Percentiles rank a stretch among this genome's conserved stretches.
Conservation (phyloP, 352 stramenopile genomes). For the Phytophthora ohioensis region DNA sequence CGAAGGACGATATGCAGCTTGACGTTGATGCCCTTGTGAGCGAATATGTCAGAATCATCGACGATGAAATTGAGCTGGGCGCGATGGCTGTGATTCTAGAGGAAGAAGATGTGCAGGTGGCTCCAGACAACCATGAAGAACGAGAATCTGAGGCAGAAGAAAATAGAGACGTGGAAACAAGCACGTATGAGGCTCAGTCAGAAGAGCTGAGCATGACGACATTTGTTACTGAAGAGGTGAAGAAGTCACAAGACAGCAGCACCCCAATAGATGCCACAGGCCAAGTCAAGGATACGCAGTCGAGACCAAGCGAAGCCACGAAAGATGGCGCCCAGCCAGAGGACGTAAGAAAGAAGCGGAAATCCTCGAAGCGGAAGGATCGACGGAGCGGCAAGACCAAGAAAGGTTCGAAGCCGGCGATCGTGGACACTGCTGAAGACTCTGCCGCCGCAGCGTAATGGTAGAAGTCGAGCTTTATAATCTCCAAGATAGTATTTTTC, state of each 20-base stretch:
- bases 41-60: conserved; percentile 8
- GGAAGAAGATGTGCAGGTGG: conserved; percentile 4
- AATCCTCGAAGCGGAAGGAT: conserved; percentile 21
- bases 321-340: conserved; percentile 5
- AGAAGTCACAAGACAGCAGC: neutral
- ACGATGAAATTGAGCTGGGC: conserved; percentile 16
- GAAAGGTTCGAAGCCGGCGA: conserved; percentile 10
- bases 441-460: conserved; percentile 27
- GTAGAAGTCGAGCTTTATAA: conserved; percentile 25
- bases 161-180: conserved; percentile 4
- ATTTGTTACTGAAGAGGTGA: neutral
- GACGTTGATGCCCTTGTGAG: conserved; percentile 1
- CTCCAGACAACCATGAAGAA: conserved; percentile 4
- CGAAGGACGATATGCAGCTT: neutral
- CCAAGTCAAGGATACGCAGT: neutral
- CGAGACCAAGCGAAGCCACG: conserved; percentile 1
- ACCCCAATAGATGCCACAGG: neutral
- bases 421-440: conserved; percentile 4
- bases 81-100: conserved; percentile 3
- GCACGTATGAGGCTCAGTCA: conserved; percentile 8
- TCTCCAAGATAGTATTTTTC: conserved; percentile 40
- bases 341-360: conserved; percentile 19
- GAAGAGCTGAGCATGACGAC: conserved; percentile 1
- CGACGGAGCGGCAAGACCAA: conserved; percentile 11
- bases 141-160: conserved; percentile 1